Base-by-base conservation (phyloP, 148 eudicot genomes). In the Camellia granthamiana region DNA sequence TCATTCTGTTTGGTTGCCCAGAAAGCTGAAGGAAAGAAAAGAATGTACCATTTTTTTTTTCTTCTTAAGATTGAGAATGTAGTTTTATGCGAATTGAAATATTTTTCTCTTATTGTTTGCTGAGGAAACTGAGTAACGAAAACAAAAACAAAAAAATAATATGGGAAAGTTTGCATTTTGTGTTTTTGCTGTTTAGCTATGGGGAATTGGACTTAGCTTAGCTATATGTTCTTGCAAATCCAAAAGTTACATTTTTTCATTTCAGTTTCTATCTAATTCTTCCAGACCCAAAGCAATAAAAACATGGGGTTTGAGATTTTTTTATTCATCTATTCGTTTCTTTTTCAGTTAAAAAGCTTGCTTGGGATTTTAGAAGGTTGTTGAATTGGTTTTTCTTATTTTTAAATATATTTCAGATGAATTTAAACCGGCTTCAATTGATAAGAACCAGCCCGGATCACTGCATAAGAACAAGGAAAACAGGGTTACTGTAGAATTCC, bases 351-450 rank as follows among this genome's bases (percentile, higher is more conserved):
- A 13, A 19, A 18, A 6, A 10, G 5, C 12, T 0, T 14, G 51
- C 10, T 21, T 54, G 12, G n/a, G 0, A 23, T 60, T 52, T 52
- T 13, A 3, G 56, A 30, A 21, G 58, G 6, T 2, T 72, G 61
- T 21, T 52, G 38, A 8, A 60, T 54, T 77, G 38, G 38, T 30
- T 30, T 30, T 30, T 30, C 38, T 30, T 54, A 52, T 52, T 5
- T 77, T 65, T 15, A 43, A 52, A 65, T 47, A 12, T 54, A 18
- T 68, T 70, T 56, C 92, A 95, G 98, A 96, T 88, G 99, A 93
- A 79, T 96, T 96, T 76, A 90, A 93, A 71, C 99, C 99, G 13
- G 99, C 98, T 0, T 95, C 98, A 19, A 92, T 93, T 47, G 99
- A 96, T 77, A 93, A 96, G 86, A 88, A 82, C 75, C 99, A 92